Base-by-base conservation (phyloP, 139 green algal genomes). In the Volvox africanus region DNA sequence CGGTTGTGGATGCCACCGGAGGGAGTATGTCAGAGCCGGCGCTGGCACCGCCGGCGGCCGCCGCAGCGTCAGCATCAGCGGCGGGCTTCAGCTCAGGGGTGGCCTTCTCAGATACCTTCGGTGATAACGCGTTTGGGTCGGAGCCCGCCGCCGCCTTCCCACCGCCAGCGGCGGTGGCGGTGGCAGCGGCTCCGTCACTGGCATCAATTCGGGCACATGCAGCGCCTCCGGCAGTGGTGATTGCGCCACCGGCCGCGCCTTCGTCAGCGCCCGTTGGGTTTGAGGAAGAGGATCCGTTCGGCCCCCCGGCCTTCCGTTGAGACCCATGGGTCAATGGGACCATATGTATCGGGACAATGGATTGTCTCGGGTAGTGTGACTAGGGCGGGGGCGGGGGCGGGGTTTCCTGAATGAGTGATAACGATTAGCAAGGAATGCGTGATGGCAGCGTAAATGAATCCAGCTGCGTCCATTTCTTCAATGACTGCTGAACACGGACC, bases 271-370 rank as follows among this genome's bases (percentile, higher is more conserved):
- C 5, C 11, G 1, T 37, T 20, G 80, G 80, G 26, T 86, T 86
- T 30, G 81, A 22, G n/a, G 81, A 87, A 2, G 61, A 87, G 3
- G 32, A 87, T 30, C 81, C 81, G 1, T 87, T 87, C 20, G 61
- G 81, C 1, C 11, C 61, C 30, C 61, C 81, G 2, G 81, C 81
- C 18, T 77, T 76, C 61, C 61, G 32, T 61, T 82, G 33, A 55
- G 44, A 55, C 44, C 44, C 44, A 55, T 55, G 44, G 44, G 9
- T 55, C 44, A 55, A 55, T 55, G 44, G 44, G 44, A 55, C 44
- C 44, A 55, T 5, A 9, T 5, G 44, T 55, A n/a, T n/a, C n/a
- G n/a, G n/a, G n/a, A n/a, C n/a, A n/a, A n/a, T n/a, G n/a, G n/a
- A n/a, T n/a, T n/a, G n/a, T n/a, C n/a, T n/a, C 44, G 44, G 5